Percentiles rank a stretch among this genome's conserved stretches.
Conservation (phyloP, 139 green algal species). For the Tetradesmus obliquus region DNA sequence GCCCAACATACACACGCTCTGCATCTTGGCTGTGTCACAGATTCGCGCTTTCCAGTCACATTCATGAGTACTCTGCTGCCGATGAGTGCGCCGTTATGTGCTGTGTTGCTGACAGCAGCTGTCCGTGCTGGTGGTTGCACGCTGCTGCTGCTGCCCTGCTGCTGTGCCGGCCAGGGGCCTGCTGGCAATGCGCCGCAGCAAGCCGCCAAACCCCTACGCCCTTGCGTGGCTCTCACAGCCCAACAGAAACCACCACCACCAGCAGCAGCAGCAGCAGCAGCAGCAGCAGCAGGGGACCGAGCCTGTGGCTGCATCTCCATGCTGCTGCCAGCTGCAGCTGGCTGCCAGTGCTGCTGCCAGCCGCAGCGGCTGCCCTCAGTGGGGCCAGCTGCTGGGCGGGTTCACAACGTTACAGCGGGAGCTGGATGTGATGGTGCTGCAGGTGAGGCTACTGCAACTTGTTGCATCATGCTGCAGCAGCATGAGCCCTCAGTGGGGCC, state of each 20-base stretch:
- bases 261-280: slow-evolving; percentile 22
- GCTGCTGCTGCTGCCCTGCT: background rate
- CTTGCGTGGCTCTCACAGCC: background rate
- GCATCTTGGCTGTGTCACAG: too few species aligned
- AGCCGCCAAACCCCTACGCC: background rate
- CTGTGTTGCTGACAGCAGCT: too few species aligned
- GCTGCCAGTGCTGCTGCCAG: background rate
- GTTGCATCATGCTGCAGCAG: too few species aligned
- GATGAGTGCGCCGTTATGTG: too few species aligned
- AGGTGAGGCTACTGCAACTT: too few species aligned
- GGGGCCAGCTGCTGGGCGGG: background rate
- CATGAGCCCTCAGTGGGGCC: too few species aligned
- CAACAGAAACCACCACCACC: background rate
- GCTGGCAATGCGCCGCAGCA: background rate
- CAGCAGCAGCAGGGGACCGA: background rate
- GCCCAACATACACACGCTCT: too few species aligned
- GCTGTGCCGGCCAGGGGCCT: background rate
- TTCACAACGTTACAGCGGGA: background rate
- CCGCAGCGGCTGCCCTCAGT: background rate
- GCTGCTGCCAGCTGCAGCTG: background rate
- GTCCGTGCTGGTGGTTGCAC: too few species aligned
- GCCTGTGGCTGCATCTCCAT: too few species aligned
- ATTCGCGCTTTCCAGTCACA: too few species aligned
- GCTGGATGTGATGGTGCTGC: background rate
- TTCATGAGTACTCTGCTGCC: too few species aligned